Evolutionary conservation across 164 flowering plant species (phyloP).

Genomic region (Liriodendron chinense): DNA sequence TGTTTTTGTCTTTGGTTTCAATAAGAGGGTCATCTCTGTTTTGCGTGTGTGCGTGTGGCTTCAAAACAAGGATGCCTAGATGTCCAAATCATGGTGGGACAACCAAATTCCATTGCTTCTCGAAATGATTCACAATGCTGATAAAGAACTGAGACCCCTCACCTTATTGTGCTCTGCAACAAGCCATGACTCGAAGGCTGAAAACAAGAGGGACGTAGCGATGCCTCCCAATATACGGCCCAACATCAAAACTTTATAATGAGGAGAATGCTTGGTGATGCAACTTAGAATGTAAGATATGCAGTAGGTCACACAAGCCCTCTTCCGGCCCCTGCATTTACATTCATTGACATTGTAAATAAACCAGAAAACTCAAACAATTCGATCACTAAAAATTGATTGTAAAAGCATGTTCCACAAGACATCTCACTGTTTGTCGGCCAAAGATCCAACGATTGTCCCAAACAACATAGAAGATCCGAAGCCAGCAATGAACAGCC

Average conservation of each 20-base stretch:
- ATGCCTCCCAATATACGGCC: constrained; percentile 98
- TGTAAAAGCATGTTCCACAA: neutral
- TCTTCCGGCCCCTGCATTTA: constrained; percentile 82
- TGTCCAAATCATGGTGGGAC: no score
- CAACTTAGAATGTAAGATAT: constrained; percentile 96
- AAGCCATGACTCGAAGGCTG: constrained; percentile 99
- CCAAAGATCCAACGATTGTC: constrained; percentile 94
- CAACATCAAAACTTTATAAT: constrained; percentile 82
- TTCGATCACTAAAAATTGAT: neutral
- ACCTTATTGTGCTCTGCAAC: constrained; percentile 99
- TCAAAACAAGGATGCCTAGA: neutral
- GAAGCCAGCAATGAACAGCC: constrained; percentile 96
- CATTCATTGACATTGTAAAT: neutral
- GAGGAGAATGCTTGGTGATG: constrained; percentile 94
- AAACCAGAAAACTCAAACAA: neutral
- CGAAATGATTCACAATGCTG: no score
- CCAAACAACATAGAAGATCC: constrained; percentile 99
- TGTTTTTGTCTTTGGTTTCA: no score
- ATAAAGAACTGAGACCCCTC: constrained; percentile 7
- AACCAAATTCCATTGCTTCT: neutral
- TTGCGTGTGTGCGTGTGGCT: neutral
- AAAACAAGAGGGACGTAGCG: constrained; percentile 93
- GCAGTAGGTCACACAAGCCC: constrained; percentile 97
- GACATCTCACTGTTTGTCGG: constrained; percentile 88
- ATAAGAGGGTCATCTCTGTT: no score